Base-by-base conservation (phyloP, 2,329 filamentous ascomycete genomes). In the Phaeosphaeriaceae sp. region DNA sequence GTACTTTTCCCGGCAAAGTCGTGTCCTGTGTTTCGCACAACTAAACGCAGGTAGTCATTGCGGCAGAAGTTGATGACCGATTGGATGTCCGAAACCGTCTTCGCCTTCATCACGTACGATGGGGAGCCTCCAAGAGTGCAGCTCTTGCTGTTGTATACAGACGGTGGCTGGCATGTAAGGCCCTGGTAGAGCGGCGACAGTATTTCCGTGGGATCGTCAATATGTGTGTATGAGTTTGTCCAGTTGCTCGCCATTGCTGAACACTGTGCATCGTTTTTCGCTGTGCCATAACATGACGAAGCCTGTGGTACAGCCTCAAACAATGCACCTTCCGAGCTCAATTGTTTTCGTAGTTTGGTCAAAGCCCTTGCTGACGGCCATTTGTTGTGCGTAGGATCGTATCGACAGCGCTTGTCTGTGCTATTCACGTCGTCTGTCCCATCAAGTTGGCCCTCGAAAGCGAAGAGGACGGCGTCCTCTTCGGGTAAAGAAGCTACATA, bases 21-120 rank as follows among this genome's bases (percentile, higher is more conserved):
- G 21, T 76, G 73, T 0, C 73, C 71, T 1, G 73, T 75, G 31
- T 73, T 75, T 33, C 70, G 71, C n/a, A 76, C 56, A 1, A 75
- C 57, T 2, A 76, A 57, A 1, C 73, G 66, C 1, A 76, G 22
- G 15, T 69, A 62, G 42, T 70, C 48, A 6, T 67, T 65, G 0
- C 66, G 54, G 0, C 66, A 73, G 54, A 76, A 76, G 46, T 73
- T 73, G 50, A 74, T 65, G 1, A 58, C 66, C 9, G 66, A 53
- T 44, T 73, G 70, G 1, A 74, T 69, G 33, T 74, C 64, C 1
- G 67, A 48, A 3, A 72, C 70, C 3, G 55, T 69, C 3, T 58
- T 64, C 15, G 60, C 67, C 10, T 69, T 70, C 25, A 74, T 48
- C 0, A 68, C 69, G 50, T 70, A 72, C 0, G 65, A 59, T 10